phyloP scores from a whole-genome alignment of 768 basidiomycete species.

The Kwoniella shandongensis region DNA sequence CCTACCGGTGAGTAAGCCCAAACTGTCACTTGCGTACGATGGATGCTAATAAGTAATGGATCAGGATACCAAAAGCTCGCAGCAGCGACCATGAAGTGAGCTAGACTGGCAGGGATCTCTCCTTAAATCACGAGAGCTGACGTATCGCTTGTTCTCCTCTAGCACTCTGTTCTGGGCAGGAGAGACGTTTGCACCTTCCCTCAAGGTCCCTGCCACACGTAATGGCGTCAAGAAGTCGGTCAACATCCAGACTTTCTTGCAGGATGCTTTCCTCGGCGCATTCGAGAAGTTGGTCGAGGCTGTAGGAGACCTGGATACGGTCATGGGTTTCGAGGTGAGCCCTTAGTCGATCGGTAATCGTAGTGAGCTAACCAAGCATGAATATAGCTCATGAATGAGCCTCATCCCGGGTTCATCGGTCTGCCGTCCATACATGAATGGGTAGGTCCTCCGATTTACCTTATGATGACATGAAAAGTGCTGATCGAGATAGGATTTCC shows the following conservation, averaged over 20 bases:
- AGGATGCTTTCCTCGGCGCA: constrained; percentile 75
- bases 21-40: neutral
- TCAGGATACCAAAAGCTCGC: constrained; percentile 83
- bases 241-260: constrained; percentile 77
- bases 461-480: neutral
- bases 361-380: too few species aligned
- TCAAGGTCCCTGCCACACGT: constrained; percentile 55
- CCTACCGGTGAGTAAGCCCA: constrained; percentile 62
- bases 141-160: neutral
- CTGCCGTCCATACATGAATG: constrained; percentile 77
- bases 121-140: too few species aligned
- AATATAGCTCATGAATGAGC: constrained; percentile 86
- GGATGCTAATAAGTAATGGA: neutral
- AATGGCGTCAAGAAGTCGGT: constrained; percentile 57
- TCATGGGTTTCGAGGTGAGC: constrained; percentile 84
- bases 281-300: constrained; percentile 67
- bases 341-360: neutral
- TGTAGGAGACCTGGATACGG: constrained; percentile 71
- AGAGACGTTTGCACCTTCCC: constrained; percentile 75
- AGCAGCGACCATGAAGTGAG: constrained; percentile 79
- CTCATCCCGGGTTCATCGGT: constrained; percentile 87
- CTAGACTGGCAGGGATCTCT: neutral
- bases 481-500: neutral
- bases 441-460: constrained; percentile 21
- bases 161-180: constrained; percentile 95